Base-by-base conservation (phyloP, 495 filamentous ascomycete species). In the Penicillium bialowiezense region DNA sequence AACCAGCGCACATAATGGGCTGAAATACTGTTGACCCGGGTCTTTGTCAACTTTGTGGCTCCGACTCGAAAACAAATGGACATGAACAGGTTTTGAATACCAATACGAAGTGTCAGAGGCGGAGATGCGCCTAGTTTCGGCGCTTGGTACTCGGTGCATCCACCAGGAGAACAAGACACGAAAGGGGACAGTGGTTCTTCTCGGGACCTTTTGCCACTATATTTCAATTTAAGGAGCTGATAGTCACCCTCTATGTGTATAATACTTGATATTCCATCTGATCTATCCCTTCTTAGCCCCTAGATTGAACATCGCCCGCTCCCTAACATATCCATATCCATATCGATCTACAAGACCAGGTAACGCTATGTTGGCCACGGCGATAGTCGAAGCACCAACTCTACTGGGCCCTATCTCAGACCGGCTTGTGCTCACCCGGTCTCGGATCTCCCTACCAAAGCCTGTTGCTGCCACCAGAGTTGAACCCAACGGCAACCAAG, bases 341-440 rank as follows among this genome's bases (percentile, higher is more conserved):
- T n/a, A n/a, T n/a, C n/a, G n/a, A n/a, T n/a, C n/a, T n/a, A n/a
- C n/a, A n/a, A n/a, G n/a, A n/a, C n/a, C n/a, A n/a, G n/a, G n/a
- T n/a, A n/a, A n/a, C n/a, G n/a, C n/a, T n/a, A 48, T 48, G 45
- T n/a, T 40, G 12, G 36, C 28, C 3, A 40, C 45, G 4, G 37
- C 35, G 7, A n/a, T 48, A 17, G 23, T 48, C 36, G 7, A 39
- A 17, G 26, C 28, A 13, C 28, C 35, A 2, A 7, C 34, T 17
- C 34, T 28, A 8, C 15, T 38, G 7, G 24, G 29, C 20, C 14
- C 29, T 5, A 28, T 46, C 2, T 29, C 26, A 1, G 17, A 38
- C 7, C 10, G 10, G 7, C 9, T 18, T 5, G 14, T 7, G 12
- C 12, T 37, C 18, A 17, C 35, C 9, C 39, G 23, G 5, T 20